Percentiles rank a stretch among this genome's conserved stretches.
Conservation (phyloP, 208 protist genomes). For the Trypanosomatidae sp. region DNA sequence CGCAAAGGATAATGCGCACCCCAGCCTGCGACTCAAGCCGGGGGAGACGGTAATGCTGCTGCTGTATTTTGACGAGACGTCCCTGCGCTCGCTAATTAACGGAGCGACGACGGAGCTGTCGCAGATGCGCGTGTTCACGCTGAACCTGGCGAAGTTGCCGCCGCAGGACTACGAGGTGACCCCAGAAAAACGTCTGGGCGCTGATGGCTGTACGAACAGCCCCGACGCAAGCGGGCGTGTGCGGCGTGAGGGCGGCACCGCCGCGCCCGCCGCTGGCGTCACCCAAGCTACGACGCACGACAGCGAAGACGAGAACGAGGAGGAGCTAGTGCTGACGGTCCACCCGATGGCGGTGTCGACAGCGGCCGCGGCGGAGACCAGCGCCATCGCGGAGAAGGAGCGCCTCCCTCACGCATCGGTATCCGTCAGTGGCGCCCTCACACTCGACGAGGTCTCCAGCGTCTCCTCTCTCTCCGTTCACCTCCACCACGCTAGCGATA, state of each 20-base stretch:
- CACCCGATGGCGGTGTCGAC: constrained; percentile 13
- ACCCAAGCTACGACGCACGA: background rate
- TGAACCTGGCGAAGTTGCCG: constrained; percentile 60
- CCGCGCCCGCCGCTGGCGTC: background rate
- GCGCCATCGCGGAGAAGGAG: constrained; percentile 11
- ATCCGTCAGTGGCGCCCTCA: constrained; percentile 2
- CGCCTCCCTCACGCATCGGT: constrained; percentile 4
- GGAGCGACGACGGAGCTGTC: constrained; percentile 43
- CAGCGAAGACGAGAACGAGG: constrained; percentile 39
- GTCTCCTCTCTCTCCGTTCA: constrained; percentile 29
- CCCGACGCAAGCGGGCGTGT: background rate
- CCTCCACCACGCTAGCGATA: constrained; percentile 37
- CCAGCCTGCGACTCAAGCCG: constrained; percentile 27
- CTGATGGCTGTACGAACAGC: background rate
- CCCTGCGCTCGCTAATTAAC: constrained; percentile 34
- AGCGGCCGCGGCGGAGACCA: constrained; percentile 3
- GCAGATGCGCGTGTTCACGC: constrained; percentile 59
- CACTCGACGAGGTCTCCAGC: constrained; percentile 14
- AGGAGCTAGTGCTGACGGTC: constrained; percentile 24
- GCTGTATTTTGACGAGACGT: constrained; percentile 36
- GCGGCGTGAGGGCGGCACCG: background rate
- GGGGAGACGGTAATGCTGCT: constrained; percentile 73
- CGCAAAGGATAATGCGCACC: constrained; percentile 8
- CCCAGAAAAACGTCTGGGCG: constrained; percentile 1
- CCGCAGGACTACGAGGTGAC: constrained; percentile 43